phyloP scores from a whole-genome alignment of 345 rosid species.

The Odontarrhena argentea region DNA sequence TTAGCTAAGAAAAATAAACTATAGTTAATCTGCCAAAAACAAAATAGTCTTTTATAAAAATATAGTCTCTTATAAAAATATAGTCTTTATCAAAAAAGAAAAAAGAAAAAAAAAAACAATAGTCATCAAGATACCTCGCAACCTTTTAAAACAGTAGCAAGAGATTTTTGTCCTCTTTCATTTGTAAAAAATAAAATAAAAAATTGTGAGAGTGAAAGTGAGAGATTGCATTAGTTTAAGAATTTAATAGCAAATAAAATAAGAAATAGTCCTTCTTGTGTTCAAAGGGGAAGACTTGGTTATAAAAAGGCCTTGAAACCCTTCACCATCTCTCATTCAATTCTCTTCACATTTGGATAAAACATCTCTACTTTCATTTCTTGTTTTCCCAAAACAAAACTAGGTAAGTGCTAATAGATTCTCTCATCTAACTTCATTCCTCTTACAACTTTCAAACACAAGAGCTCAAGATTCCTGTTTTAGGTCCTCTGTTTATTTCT shows the following conservation, averaged over 20 bases:
- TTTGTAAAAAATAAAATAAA: background rate
- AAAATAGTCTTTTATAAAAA: too few relatives aligned
- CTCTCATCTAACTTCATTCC: background rate
- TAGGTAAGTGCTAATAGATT: constrained; percentile 28
- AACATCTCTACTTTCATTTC: constrained; percentile 12
- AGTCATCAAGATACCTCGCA: constrained; percentile 4
- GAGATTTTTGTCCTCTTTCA: background rate
- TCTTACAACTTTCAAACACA: constrained; percentile 15
- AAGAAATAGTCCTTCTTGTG: background rate
- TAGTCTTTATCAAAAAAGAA: too few relatives aligned
- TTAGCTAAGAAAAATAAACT: constrained; percentile 3
- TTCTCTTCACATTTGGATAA: constrained; percentile 36
- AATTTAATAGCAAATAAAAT: constrained; percentile 17
- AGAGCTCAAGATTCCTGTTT: constrained; percentile 29
- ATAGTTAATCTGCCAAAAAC: too few relatives aligned
- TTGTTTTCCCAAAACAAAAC: constrained; percentile 1
- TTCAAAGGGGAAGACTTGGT: constrained; percentile 16
- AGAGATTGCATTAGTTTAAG: background rate
- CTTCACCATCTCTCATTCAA: constrained; percentile 37
- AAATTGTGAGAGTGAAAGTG: background rate
- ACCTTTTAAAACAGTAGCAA: background rate
- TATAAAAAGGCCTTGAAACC: constrained; percentile 28
- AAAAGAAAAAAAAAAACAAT: background rate
- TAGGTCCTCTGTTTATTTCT: constrained; percentile 25
- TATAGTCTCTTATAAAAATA: too few relatives aligned